Conservation (phyloP, 2,329 filamentous ascomycete genomes). For the Colletotrichum lentis region DNA sequence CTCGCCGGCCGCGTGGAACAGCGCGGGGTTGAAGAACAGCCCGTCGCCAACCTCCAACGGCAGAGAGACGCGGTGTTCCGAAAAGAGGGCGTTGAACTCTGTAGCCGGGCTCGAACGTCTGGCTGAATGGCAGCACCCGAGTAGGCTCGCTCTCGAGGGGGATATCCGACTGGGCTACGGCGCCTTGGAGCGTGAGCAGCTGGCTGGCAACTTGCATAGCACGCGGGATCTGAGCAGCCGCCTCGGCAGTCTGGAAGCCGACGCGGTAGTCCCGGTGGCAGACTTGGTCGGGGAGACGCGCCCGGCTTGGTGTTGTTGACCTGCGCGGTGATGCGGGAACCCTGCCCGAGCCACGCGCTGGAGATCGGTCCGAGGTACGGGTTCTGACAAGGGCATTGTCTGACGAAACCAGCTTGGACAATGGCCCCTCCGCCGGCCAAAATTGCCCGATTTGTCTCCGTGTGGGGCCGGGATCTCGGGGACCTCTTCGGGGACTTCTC, state of each 20-base stretch:
- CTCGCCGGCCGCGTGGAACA: conserved; percentile 69
- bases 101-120: conserved; percentile 64
- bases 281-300: conserved; percentile 63
- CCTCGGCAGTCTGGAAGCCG: conserved; percentile 64
- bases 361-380: conserved; percentile 63
- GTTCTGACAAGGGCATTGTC: not conserved
- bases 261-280: conserved; percentile 71
- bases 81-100: conserved; percentile 65
- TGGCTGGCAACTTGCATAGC: conserved; percentile 63
- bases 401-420: too few species aligned
- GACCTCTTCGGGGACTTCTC: too few species aligned
- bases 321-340: conserved; percentile 68
- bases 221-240: conserved; percentile 58
- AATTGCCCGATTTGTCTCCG: not conserved
- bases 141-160: conserved; percentile 67
- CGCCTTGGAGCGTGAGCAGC: conserved; percentile 69
- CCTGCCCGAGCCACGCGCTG: conserved; percentile 66
- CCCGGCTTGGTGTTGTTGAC: conserved; percentile 70
- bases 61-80: conserved; percentile 60
- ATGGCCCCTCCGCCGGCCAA: not conserved
- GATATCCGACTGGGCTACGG: conserved; percentile 69
- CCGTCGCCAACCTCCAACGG: conserved; percentile 65
- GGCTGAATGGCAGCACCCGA: conserved; percentile 67
- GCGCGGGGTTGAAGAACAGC: conserved; percentile 69
- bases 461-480: not conserved